Conservation (phyloP, 2,329 filamentous ascomycete species). For the Cladosporium phlei region DNA sequence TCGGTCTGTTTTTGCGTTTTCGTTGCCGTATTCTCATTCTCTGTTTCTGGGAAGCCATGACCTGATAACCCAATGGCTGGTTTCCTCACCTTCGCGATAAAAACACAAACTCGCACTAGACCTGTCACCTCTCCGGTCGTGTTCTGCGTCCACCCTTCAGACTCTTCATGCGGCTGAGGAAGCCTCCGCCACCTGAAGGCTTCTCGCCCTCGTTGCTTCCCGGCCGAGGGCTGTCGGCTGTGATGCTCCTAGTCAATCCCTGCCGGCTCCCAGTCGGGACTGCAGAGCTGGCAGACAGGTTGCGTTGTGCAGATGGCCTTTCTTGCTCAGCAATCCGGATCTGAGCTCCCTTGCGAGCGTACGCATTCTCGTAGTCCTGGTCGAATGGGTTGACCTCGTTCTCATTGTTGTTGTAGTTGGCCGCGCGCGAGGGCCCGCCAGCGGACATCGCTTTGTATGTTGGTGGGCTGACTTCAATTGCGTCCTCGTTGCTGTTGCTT, state of each 20-base stretch:
- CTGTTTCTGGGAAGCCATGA: no score
- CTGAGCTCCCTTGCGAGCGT: slow-evolving; percentile 58
- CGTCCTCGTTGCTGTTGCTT: slow-evolving; percentile 16
- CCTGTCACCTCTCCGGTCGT: slow-evolving; percentile 32
- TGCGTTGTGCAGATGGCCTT: slow-evolving; percentile 8
- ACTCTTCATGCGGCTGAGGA: slow-evolving; percentile 76
- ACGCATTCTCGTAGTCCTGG: slow-evolving; percentile 64
- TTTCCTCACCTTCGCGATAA: no score
- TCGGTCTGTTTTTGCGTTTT: no score
- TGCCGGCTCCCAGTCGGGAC: slow-evolving; percentile 23
- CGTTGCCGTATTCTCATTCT: no score
- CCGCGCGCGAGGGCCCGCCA: slow-evolving; percentile 37
- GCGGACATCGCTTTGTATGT: slow-evolving; percentile 33
- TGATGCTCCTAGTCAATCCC: slow-evolving; percentile 60
- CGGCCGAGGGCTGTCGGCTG: slow-evolving; percentile 31
- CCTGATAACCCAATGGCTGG: no score
- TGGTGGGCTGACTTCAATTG: slow-evolving; percentile 19
- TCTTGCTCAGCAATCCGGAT: slow-evolving; percentile 51
- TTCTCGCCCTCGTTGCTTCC: slow-evolving; percentile 12
- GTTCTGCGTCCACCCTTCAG: slow-evolving; percentile 64
- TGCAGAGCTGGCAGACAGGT: slow-evolving; percentile 6
- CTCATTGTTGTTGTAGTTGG: slow-evolving; percentile 25
- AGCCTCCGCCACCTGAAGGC: slow-evolving; percentile 48
- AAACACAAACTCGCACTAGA: no score
- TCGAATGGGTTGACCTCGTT: slow-evolving; percentile 68